Conservation (phyloP, 495 filamentous ascomycete species). For the Penicillium ochrochloron region DNA sequence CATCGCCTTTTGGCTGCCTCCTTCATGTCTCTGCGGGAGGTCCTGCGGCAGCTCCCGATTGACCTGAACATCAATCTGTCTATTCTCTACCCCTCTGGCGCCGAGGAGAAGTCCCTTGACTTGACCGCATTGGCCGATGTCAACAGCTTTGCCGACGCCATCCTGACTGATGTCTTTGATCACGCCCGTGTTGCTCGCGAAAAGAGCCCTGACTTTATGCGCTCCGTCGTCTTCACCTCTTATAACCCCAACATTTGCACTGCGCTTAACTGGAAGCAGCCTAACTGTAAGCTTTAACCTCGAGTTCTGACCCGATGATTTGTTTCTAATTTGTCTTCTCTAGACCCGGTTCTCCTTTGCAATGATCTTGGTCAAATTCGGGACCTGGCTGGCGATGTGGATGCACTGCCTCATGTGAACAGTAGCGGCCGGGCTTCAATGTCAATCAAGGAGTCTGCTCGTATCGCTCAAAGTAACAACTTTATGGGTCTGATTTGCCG, state of each 20-base stretch:
- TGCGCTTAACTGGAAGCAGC: slow-evolving; percentile 98
- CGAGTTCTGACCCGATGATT: not conserved
- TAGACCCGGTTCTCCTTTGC: slow-evolving; percentile 90
- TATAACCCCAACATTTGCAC: slow-evolving; percentile 89
- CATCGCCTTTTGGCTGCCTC: slow-evolving; percentile 73
- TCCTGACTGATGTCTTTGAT: slow-evolving; percentile 85
- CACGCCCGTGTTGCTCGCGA: slow-evolving; percentile 81
- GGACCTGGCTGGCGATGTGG: slow-evolving; percentile 49
- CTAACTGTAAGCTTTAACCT: slow-evolving; percentile 70
- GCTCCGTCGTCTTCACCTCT: slow-evolving; percentile 89
- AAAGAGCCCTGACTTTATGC: slow-evolving; percentile 66
- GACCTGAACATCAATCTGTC: slow-evolving; percentile 86
- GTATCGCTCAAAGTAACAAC: slow-evolving; percentile 93
- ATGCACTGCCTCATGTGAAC: slow-evolving; percentile 48
- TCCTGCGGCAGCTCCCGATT: slow-evolving; percentile 71
- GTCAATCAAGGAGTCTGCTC: slow-evolving; percentile 92
- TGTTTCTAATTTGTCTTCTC: slow-evolving; percentile 3
- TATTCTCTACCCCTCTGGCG: slow-evolving; percentile 75
- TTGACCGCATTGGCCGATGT: slow-evolving; percentile 79
- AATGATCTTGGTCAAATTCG: slow-evolving; percentile 77
- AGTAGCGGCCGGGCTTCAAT: slow-evolving; percentile 72
- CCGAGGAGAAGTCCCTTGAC: slow-evolving; percentile 68
- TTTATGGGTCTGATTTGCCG: slow-evolving; percentile 96
- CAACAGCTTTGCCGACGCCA: slow-evolving; percentile 82
- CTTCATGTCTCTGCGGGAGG: slow-evolving; percentile 75